Conservation (phyloP, 2,329 filamentous ascomycete genomes). For the Lithohypha guttulata region DNA sequence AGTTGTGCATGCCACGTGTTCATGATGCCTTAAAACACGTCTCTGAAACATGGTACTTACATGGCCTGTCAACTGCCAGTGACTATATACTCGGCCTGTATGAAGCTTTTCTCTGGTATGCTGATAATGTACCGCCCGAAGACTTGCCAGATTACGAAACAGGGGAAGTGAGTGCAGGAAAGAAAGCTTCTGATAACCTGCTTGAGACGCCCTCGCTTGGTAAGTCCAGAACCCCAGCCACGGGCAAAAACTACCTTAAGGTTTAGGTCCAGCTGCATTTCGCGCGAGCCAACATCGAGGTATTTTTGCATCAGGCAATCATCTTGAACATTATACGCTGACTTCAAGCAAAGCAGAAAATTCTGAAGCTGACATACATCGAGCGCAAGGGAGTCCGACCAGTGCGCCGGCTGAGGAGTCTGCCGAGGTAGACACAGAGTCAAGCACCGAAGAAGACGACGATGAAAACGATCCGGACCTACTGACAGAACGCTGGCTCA, state of each 20-base stretch:
- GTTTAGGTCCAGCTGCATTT: too few species aligned
- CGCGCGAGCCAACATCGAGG: too few species aligned
- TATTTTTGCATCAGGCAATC: too few species aligned
- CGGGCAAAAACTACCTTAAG: too few species aligned
- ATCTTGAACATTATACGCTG: too few species aligned
- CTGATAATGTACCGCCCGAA: constrained; percentile 58
- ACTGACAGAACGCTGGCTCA: constrained; percentile 64
- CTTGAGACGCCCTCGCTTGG: neutral
- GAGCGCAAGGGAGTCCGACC: too few species aligned
- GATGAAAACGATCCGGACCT: constrained; percentile 46
- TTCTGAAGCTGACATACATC: too few species aligned
- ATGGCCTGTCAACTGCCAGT: constrained; percentile 42
- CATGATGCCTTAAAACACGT: constrained; percentile 55
- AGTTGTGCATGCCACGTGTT: constrained; percentile 59
- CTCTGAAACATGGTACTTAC: constrained; percentile 55
- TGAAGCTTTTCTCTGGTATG: constrained; percentile 81
- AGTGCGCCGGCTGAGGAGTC: too few species aligned
- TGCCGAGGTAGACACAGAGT: too few species aligned
- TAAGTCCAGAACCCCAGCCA: constrained; percentile 26
- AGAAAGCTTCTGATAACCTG: neutral
- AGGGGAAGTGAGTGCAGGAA: neutral
- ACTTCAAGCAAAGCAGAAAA: too few species aligned
- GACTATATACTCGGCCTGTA: constrained; percentile 75
- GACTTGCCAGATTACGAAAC: constrained; percentile 64
- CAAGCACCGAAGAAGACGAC: constrained; percentile 12